Conservation (phyloP, 2,329 filamentous ascomycete species). For the Lecanosticta acicola region DNA sequence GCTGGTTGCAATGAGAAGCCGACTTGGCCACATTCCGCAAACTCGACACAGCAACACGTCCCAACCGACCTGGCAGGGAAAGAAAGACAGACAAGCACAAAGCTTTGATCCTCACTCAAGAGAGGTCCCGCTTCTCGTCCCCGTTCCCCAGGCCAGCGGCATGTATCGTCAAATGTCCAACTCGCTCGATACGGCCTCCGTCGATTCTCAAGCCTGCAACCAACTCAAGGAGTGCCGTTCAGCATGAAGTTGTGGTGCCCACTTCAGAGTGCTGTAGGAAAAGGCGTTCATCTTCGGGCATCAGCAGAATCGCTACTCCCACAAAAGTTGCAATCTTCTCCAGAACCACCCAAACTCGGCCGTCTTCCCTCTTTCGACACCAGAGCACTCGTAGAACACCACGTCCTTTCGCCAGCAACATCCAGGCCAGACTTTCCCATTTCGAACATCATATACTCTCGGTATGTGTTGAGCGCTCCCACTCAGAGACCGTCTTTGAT, state of each 20-base stretch:
- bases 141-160: slow-evolving; percentile 14
- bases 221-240: slow-evolving; percentile 2
- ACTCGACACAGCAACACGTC: slow-evolving; percentile 1
- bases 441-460: slow-evolving; percentile 47
- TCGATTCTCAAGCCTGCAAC: background rate
- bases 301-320: slow-evolving; percentile 8
- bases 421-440: slow-evolving; percentile 2
- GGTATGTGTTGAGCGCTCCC: slow-evolving; percentile 70
- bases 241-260: background rate
- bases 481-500: slow-evolving; percentile 91
- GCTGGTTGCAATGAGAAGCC: background rate
- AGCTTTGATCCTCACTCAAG: slow-evolving; percentile 89
- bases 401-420: slow-evolving; percentile 24
- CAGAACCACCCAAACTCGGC: background rate
- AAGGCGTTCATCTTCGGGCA: slow-evolving; percentile 7
- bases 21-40: background rate
- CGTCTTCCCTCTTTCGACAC: slow-evolving; percentile 13
- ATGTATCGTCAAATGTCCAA: slow-evolving; percentile 3
- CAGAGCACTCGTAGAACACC: slow-evolving; percentile 15
- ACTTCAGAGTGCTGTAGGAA: background rate
- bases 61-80: slow-evolving; percentile 18
- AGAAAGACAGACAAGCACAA: slow-evolving; percentile 69
- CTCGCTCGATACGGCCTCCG: background rate
- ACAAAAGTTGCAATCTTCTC: background rate
- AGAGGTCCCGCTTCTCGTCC: slow-evolving; percentile 64